Conservation (phyloP, 148 eudicot genomes). For the Nyssa sinensis region DNA sequence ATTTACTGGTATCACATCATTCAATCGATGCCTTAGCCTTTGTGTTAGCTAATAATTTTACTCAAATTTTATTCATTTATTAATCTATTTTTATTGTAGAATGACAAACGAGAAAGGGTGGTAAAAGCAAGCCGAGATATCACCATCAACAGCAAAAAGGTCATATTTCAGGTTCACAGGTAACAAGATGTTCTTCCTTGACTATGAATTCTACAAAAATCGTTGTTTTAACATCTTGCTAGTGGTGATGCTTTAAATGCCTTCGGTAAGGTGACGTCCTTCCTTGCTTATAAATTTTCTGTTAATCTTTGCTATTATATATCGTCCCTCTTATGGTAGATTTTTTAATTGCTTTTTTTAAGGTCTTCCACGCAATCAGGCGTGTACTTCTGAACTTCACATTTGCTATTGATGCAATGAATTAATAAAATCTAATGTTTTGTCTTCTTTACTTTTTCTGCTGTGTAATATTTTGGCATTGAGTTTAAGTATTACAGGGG, state of each 20-base stretch:
- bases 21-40: not conserved
- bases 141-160: conserved; percentile 96
- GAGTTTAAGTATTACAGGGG: not conserved
- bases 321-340: too few relatives aligned
- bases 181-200: conserved; percentile 20
- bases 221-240: not conserved
- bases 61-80: not conserved
- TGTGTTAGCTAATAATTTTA: not conserved
- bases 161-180: conserved; percentile 99
- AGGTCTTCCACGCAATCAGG: not conserved
- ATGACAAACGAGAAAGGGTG: conserved; percentile 92
- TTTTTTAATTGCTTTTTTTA: not conserved
- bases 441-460: not conserved
- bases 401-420: not conserved
- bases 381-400: not conserved
- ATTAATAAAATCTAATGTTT: not conserved
- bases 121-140: conserved; percentile 99
- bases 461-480: not conserved
- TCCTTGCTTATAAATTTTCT: not conserved
- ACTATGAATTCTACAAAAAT: not conserved
- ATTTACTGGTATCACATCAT: conserved; percentile 1
- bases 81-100: conserved; percentile 37
- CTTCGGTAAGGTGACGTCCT: too few relatives aligned
- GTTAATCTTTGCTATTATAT: not conserved
- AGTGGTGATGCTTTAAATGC: not conserved